Percentiles rank a stretch among this genome's conserved stretches.
phyloP scores from a whole-genome alignment of 2,329 filamentous ascomycete species.

The Sporothrix brunneoviolacea region DNA sequence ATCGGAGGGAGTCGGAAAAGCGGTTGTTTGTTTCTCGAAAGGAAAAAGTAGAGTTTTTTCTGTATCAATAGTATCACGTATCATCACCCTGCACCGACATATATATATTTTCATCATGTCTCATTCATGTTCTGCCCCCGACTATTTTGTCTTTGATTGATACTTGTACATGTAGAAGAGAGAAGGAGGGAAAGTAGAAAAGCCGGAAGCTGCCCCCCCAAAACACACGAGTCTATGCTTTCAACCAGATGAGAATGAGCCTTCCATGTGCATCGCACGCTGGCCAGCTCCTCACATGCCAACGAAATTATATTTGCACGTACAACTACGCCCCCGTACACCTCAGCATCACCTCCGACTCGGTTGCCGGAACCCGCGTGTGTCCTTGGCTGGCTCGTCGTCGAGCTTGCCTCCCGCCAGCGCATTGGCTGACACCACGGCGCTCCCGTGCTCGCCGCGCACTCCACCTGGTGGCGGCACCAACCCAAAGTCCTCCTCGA shows the following conservation, averaged over 20 bases:
- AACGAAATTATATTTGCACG: no score
- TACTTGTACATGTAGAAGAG: neutral
- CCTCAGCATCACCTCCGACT: conserved; percentile 22
- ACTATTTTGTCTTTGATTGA: no score
- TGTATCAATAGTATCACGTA: conserved; percentile 4
- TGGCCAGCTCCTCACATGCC: no score
- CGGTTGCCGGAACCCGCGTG: conserved; percentile 46
- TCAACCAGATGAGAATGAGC: neutral
- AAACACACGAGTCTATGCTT: no score
- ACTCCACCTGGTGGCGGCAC: conserved; percentile 8
- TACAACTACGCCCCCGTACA: neutral
- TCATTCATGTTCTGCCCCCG: no score
- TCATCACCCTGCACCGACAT: neutral
- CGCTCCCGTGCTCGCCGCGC: conserved; percentile 2
- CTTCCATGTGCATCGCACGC: no score
- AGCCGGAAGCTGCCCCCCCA: no score
- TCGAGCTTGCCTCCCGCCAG: no score
- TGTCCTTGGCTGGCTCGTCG: conserved; percentile 21
- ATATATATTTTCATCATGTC: neutral
- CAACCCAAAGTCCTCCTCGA: conserved; percentile 27
- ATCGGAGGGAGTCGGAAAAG: neutral
- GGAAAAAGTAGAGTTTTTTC: neutral
- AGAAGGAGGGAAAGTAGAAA: neutral
- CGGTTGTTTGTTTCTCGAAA: conserved; percentile 5
- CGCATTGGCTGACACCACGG: neutral